Evolutionary conservation across 306 rosid genomes (phyloP).

Genomic region (Quercus cerris): DNA sequence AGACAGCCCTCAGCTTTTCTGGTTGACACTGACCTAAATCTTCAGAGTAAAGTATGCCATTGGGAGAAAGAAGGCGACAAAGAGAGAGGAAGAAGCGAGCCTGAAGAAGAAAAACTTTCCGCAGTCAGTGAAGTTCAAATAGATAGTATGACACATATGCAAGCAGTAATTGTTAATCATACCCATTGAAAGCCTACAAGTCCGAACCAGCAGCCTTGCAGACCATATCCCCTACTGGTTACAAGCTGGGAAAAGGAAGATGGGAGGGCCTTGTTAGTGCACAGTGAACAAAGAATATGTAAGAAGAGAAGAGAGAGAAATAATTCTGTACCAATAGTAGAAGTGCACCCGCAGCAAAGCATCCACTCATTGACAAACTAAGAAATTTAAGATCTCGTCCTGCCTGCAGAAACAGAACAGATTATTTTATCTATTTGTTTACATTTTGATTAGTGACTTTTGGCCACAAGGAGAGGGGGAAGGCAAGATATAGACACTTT

Average conservation of each 20-base stretch:
- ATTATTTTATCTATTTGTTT: background rate
- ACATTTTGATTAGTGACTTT: too few species aligned
- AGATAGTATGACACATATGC: slow-evolving; percentile 3
- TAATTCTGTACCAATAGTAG: slow-evolving; percentile 46
- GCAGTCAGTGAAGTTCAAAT: background rate
- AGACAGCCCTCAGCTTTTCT: slow-evolving; percentile 25
- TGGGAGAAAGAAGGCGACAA: slow-evolving; percentile 25
- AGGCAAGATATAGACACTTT: too few species aligned
- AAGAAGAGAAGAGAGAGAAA: slow-evolving; percentile 17
- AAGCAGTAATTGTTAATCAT: slow-evolving; percentile 27
- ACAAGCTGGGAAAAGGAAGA: slow-evolving; percentile 43
- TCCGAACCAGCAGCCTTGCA: slow-evolving; percentile 76
- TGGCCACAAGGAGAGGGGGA: too few species aligned
- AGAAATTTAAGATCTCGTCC: slow-evolving; percentile 80
- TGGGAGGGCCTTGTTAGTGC: background rate
- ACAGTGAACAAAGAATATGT: slow-evolving; percentile 17
- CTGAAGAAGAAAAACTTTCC: background rate
- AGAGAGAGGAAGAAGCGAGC: slow-evolving; percentile 28
- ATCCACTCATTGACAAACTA: slow-evolving; percentile 77
- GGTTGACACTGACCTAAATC: slow-evolving; percentile 5
- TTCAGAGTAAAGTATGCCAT: slow-evolving; percentile 30
- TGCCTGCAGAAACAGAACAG: slow-evolving; percentile 53
- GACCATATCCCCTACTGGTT: slow-evolving; percentile 63
- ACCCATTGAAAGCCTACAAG: slow-evolving; percentile 90
- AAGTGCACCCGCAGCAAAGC: slow-evolving; percentile 59